A percentile compares a stretch with the other conserved stretches of the same genome.
phyloP scores from a whole-genome alignment of 768 basidiomycete species.

The Boletus coccyginus region DNA sequence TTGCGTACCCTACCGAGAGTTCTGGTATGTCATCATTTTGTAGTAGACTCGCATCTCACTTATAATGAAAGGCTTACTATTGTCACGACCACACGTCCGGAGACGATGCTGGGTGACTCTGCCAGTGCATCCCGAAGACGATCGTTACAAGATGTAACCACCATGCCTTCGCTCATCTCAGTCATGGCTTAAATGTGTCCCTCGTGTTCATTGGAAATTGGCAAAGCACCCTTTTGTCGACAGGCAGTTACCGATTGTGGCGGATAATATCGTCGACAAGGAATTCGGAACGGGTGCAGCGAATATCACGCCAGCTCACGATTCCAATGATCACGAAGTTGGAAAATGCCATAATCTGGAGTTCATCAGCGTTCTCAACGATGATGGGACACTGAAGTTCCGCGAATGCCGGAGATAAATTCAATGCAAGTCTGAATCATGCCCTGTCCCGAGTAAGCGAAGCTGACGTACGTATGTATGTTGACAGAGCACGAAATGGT shows the following conservation, averaged over 20 bases:
- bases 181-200: background rate
- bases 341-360: slow-evolving; percentile 83
- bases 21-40: slow-evolving; percentile 51
- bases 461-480: background rate
- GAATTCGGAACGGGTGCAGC: slow-evolving; percentile 97
- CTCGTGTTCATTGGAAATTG: slow-evolving; percentile 94
- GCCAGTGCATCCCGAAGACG: slow-evolving; percentile 94
- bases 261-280: slow-evolving; percentile 90
- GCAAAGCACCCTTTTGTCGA: slow-evolving; percentile 78
- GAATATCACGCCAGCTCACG: slow-evolving; percentile 98
- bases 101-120: slow-evolving; percentile 98
- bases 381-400: slow-evolving; percentile 97
- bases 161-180: background rate
- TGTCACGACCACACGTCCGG: slow-evolving; percentile 96
- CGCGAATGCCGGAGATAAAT: slow-evolving; percentile 77
- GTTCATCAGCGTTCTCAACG: slow-evolving; percentile 93
- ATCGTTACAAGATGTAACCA: slow-evolving; percentile 68
- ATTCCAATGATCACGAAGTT: slow-evolving; percentile 95
- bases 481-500: slow-evolving; percentile 84
- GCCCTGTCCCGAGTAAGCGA: background rate
- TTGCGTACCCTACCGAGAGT: slow-evolving; percentile 87
- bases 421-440: slow-evolving; percentile 52
- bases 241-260: slow-evolving; percentile 83
- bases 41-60: background rate
- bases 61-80: slow-evolving; percentile 77